Base-by-base conservation (phyloP, 139 green algal species). In the Micractinium conductrix region DNA sequence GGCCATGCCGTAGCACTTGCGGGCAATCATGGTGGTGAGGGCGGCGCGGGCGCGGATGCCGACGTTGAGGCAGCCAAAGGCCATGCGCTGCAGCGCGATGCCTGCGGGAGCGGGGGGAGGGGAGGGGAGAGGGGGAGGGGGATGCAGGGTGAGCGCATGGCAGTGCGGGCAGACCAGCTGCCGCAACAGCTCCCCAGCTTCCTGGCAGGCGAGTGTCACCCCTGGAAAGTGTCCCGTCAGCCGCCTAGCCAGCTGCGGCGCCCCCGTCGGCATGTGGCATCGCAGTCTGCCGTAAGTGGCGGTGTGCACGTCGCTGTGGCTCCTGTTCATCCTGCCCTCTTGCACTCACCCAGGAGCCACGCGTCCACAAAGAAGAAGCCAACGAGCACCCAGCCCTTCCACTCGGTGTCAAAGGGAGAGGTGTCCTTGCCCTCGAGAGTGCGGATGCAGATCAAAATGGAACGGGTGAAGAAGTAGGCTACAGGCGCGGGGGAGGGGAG, bases 401-500 rank as follows among this genome's bases (percentile, higher is more conserved):
- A 85, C 21, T 93, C 80, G 22, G 70, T 43, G 30, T 73, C 48
- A 35, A 67, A 83, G 5, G 88, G 73, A 24, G 75, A 70, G 4
- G 71, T 73, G 44, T 94, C 89, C 81, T 92, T 85, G 26, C 35
- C 40, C 26, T 80, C 62, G 26, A 82, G 74, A 8, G 73, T 71
- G 35, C 83, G 80, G 50, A 94, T 89, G 55, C 86, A 93, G 73
- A 89, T 65, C 72, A 95, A 89, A 48, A 95, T 83, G 30, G 86
- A 91, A 72, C 91, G 90, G 28, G 91, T 90, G 80, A 95, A 95
- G 87, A 90, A 95, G 88, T 93, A 95, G 69, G 90, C 92, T 85
- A 68, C 80, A 80, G 6, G 42, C 9, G 73, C 33, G 48, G 2
- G 35, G 48, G 33, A 28, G 35, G 14, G 55, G 3, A n/a, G 76